Conservation (phyloP, 257 asterid species). For the Solanum medicagineum region DNA sequence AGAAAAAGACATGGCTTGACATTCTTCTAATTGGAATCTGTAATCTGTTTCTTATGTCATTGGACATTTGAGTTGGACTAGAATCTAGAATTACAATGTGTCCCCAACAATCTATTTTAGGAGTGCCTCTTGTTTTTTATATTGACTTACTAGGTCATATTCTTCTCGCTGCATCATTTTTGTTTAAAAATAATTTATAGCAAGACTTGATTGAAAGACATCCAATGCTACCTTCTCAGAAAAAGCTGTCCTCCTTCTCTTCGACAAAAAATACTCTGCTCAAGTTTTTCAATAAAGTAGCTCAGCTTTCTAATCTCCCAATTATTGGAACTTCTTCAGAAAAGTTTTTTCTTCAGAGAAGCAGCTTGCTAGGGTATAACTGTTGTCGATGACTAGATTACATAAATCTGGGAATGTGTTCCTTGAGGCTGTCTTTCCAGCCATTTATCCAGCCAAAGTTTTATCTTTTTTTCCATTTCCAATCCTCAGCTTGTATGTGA, state of each 20-base stretch:
- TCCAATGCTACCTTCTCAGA: not conserved
- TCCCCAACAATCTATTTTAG: not conserved
- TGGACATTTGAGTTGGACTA: not conserved
- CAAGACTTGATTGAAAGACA: not conserved
- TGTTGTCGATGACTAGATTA: not conserved
- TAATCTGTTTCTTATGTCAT: not conserved
- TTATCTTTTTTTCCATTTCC: not conserved
- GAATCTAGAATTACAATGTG: not conserved
- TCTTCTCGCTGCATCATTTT: not conserved
- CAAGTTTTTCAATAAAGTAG: not conserved
- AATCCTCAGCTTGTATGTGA: not conserved
- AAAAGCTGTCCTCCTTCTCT: not conserved
- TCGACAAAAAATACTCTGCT: not conserved
- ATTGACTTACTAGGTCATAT: not conserved
- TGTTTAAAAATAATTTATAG: not conserved
- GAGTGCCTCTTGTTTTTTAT: not conserved
- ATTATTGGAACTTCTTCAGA: not conserved
- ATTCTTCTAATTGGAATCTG: not conserved
- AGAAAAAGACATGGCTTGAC: not conserved
- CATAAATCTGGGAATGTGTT: not conserved
- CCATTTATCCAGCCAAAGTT: not conserved
- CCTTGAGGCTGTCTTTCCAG: not conserved
- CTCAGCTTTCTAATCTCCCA: not conserved
- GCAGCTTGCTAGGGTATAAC: not conserved
- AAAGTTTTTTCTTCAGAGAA: not conserved